Evolutionary conservation across 106 monocot species (phyloP), one percentile per base, ranked within the genome.

Genomic region (Triglochin maritima): DNA sequence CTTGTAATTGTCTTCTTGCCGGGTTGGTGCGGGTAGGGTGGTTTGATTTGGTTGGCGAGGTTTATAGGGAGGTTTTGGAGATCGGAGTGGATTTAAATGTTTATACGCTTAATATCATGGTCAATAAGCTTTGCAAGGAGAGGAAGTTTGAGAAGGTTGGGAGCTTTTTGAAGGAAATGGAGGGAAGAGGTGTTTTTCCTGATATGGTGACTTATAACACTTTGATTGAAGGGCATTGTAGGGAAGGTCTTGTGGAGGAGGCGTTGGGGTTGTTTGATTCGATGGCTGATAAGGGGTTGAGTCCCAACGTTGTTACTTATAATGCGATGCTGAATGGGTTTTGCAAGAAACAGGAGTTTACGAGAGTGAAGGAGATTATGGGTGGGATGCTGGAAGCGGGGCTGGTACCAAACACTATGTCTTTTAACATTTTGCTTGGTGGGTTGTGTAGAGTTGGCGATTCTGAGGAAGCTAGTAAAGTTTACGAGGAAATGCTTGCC

Each of bases 161-260:
- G 16, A 42, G 17, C 9, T 80, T 88, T 67, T 55, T 98, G 79
- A 54, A n/a, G 2, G 91, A 86, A 56, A 88, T 98, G 96, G 92
- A 79, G 72, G 73, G 73, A 50, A 84, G 72, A 51, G 82, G 86
- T 2, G 74, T 92, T 62, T 88, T 81, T 79, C 62, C 92, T 4
- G 96, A 98, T 79, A 71, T 82, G 43, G 83, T 98, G 41, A 92
- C 91, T 0, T 81, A 80, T 66, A 96, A 91, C 66, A 90, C 90
- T 51, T 47, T 86, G 78, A 71, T 96, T 56, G 87, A 90, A 69
- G 87, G 85, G 2, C 60, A 71, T 64, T 88, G 81, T 66, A 75
- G 88, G 4, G 68, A 58, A 9, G 76, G 83, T 47, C 56, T 71
- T 12, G 52, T 84, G 47, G 86, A 98, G 6, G 79, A 84, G 44